Evolutionary conservation across 306 rosid genomes (phyloP).

Genomic region (Betula pendula): DNA sequence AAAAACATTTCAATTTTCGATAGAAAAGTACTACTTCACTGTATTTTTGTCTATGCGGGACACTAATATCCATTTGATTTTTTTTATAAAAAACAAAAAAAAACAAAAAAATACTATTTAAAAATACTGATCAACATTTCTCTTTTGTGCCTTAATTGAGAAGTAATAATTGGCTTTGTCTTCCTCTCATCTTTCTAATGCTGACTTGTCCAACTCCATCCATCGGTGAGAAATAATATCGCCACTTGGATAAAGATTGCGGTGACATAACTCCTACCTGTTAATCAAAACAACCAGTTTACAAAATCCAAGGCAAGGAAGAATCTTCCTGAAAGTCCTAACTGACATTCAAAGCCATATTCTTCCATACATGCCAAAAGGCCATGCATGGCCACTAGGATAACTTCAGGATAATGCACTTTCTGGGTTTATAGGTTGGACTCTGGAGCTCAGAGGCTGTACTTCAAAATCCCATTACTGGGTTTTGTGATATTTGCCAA

Average conservation of each 20-base stretch:
- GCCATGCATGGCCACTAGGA: slow-evolving; percentile 16
- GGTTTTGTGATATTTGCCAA: slow-evolving; percentile 4
- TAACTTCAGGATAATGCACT: background rate
- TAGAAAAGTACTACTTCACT: no score
- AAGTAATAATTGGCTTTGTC: slow-evolving; percentile 12
- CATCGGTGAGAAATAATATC: background rate
- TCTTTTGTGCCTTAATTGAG: background rate
- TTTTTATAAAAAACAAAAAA: no score
- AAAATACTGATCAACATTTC: no score
- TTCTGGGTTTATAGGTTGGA: background rate
- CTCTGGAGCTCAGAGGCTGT: background rate
- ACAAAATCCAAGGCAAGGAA: slow-evolving; percentile 5
- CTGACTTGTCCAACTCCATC: slow-evolving; percentile 16
- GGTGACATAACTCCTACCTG: slow-evolving; percentile 23
- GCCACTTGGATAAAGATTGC: background rate
- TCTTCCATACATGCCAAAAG: slow-evolving; percentile 20
- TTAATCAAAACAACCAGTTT: slow-evolving; percentile 45
- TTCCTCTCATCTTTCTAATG: background rate
- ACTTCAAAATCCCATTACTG: slow-evolving; percentile 16
- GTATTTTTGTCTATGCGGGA: no score
- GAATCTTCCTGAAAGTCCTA: slow-evolving; percentile 26
- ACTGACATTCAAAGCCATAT: slow-evolving; percentile 45
- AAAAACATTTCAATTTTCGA: background rate
- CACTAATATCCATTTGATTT: no score
- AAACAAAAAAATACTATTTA: no score